Evolutionary conservation across 352 stramenopile species (phyloP), one percentile per base, ranked within the genome.

Genomic region (Elongisporangium anandrum): DNA sequence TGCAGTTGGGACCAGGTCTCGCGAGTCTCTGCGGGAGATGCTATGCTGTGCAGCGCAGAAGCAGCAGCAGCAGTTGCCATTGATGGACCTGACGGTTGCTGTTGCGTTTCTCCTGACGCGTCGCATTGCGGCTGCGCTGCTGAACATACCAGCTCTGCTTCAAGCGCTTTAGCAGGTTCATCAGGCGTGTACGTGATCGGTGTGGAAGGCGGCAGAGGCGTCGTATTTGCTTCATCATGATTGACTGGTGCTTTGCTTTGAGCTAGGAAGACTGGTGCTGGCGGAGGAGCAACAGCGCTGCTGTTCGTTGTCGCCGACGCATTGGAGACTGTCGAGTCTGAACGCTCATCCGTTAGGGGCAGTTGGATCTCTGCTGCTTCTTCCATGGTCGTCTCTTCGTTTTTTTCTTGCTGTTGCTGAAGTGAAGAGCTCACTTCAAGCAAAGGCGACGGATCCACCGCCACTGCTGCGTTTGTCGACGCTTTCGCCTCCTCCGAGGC

Each of bases 1-100:
- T 89, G 73, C 20, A 92, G 60, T 54, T 86, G 63, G 2, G 64
- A 71, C 75, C 81, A 94, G 21, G 75, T 89, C 59, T 88, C 75
- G 8, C 80, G 77, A 13, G 67, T 64, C 41, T 87, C 77, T 6
- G 52, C 10, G 15, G 64, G 56, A 39, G 41, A 59, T 4, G 29
- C 22, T 49, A 34, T 45, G 49, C 50, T 29, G 62, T 24, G 29
- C n/a, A 47, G 52, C 19, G 21, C 16, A 6, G 54, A 3, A 19
- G 50, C 5, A 22, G 19, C 17, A 19, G 48, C 48, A 29, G 5
- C 20, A 9, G 49, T 17, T 45, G 1, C 34, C 4, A 12, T 45
- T 45, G 34, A 45, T 17, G 34, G 34, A 3, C 34, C 1, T 17
- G 34, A 17, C 34, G 13, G 34, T 45, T 45, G 34, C 34, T 45